Evolutionary conservation across 208 protist species (phyloP), one percentile per base, ranked within the genome.

Genomic region (Leishmania braziliensis): DNA sequence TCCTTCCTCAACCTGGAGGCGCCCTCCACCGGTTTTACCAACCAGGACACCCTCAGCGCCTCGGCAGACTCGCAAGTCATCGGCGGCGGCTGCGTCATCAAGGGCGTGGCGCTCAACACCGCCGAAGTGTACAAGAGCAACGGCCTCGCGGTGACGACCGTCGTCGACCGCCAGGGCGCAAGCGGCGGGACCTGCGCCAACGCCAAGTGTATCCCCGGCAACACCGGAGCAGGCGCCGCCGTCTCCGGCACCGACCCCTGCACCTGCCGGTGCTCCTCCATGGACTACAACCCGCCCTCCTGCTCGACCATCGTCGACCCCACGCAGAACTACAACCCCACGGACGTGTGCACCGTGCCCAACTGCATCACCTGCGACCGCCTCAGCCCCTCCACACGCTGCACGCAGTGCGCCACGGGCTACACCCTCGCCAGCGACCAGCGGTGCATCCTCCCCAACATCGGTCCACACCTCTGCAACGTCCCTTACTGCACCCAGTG

Each of bases 241-340:
- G 51, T 26, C 60, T n/a, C 23, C 60, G 62, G 5, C 66, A 48
- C 26, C 66, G 29, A n/a, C 23, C 53, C 62, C 58, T 80, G 77
- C 77, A 62, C 75, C 58, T 79, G 75, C 75, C 20, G 0, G 50
- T 80, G 77, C 77, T 46, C 77, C 65, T 36, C 50, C 77, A 29
- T 14, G 20, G 12, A 12, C 50, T 78, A 53, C 75, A 79, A 51
- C 54, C 74, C 74, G 56, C 74, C 74, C 6, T 73, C 69, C 46
- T 51, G 75, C 75, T 68, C 60, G 43, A 12, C 56, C 56, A 29
- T 53, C 62, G 46, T 20, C 60, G 43, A 79, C 62, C 53, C 75
- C 54, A 63, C 60, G 60, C 75, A 79, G 69, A 73, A 12, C 69
- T 73, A 73, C 69, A 73, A 73, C 46, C 43, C 69, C 36, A 73